Percentiles rank a stretch among this genome's conserved stretches.
phyloP scores from a whole-genome alignment of 768 basidiomycete genomes.

The Pleurotus tuber-regium region DNA sequence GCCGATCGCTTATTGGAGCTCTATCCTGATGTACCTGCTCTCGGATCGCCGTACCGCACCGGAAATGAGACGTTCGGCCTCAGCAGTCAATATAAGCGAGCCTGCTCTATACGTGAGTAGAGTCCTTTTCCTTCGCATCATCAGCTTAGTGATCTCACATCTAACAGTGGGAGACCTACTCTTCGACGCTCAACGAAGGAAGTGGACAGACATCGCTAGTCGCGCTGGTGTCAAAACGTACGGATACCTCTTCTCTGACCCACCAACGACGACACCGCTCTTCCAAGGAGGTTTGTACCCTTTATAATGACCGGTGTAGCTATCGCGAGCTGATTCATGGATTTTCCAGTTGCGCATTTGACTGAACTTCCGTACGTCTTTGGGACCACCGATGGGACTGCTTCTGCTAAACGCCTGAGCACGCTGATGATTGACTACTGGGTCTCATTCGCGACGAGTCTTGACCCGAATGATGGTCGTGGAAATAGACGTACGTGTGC shows the following conservation, averaged over 20 bases:
- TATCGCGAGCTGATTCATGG: not conserved
- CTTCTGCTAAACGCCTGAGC: slow-evolving; percentile 25
- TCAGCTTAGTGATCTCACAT: no score
- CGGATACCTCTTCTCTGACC: slow-evolving; percentile 39
- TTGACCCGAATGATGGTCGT: slow-evolving; percentile 42
- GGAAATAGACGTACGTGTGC: slow-evolving; percentile 29
- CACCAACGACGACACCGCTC: slow-evolving; percentile 9
- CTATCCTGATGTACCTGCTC: slow-evolving; percentile 40
- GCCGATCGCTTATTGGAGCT: slow-evolving; percentile 27
- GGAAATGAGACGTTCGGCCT: slow-evolving; percentile 44
- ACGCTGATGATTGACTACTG: slow-evolving; percentile 40
- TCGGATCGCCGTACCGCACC: slow-evolving; percentile 43
- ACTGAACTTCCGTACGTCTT: slow-evolving; percentile 31
- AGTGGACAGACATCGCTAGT: slow-evolving; percentile 31
- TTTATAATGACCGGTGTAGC: not conserved
- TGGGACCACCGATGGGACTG: slow-evolving; percentile 17
- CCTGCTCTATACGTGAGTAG: slow-evolving; percentile 25
- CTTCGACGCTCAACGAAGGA: slow-evolving; percentile 32
- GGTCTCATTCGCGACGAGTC: slow-evolving; percentile 42
- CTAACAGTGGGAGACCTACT: slow-evolving; percentile 30
- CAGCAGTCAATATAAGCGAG: slow-evolving; percentile 35
- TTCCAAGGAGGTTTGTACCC: slow-evolving; percentile 5
- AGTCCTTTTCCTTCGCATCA: not conserved
- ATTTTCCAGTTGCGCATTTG: slow-evolving; percentile 25
- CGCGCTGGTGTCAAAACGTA: slow-evolving; percentile 29